Evolutionary conservation across 163 green algal genomes (phyloP).

Genomic region (Volvox carteri): DNA sequence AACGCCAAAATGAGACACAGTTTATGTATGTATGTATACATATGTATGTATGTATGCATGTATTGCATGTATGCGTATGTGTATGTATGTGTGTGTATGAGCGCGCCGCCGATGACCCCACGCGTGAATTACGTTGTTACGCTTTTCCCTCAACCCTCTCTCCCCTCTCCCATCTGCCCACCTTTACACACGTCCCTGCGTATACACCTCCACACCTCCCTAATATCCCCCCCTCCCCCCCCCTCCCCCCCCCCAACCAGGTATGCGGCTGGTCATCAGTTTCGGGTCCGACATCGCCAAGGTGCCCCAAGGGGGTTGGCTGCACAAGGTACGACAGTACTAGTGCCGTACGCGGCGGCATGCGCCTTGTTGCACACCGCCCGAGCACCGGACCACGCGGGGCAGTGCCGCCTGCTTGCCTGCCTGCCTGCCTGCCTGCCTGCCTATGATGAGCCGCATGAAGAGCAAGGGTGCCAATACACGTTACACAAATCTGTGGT

Average conservation of each 20-base stretch:
- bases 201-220: not conserved
- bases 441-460: no score
- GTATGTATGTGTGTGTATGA: no score
- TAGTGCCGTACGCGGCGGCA: no score
- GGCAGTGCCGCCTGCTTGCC: no score
- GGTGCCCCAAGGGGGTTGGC: conserved; percentile 56
- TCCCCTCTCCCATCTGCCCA: not conserved
- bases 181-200: not conserved
- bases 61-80: not conserved
- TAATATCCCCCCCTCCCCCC: not conserved
- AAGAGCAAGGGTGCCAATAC: no score
- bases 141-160: no score
- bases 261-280: conserved; percentile 39
- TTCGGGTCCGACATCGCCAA: conserved; percentile 61
- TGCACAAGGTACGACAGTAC: conserved; percentile 46
- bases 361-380: no score
- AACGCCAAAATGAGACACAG: no score
- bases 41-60: not conserved
- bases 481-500: no score
- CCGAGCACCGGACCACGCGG: no score
- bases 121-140: not conserved
- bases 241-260: not conserved
- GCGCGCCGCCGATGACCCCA: no score
- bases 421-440: no score
- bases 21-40: not conserved